These are phyloP conservation scores for Hypoxylon subgilvum DNA, from an alignment of 495 filamentous ascomycete species.

Conservation along the genomic window DNA sequence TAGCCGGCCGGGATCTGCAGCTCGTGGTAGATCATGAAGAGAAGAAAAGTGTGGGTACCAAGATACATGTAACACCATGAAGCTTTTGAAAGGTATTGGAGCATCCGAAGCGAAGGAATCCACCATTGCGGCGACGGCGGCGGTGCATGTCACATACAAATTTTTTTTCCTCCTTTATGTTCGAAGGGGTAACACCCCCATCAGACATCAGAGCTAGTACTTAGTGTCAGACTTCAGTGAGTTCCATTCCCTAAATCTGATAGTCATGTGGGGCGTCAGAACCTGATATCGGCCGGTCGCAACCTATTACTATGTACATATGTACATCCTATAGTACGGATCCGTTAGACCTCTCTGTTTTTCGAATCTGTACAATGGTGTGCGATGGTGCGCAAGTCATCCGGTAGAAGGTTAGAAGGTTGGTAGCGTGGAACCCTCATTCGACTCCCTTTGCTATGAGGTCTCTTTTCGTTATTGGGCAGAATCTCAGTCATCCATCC, in stretches of 20 bases:
- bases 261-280: slow-evolving; percentile 28
- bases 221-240: slow-evolving; percentile 2
- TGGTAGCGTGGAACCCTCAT: slow-evolving; percentile 12
- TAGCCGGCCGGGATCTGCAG: slow-evolving; percentile 38
- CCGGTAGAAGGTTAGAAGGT: slow-evolving; percentile 28
- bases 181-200: slow-evolving; percentile 9
- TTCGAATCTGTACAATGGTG: not conserved
- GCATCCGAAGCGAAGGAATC: slow-evolving; percentile 17
- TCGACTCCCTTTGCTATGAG: not conserved
- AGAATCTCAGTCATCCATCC: too few relatives aligned
- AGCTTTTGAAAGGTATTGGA: not conserved
- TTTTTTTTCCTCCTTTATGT: slow-evolving; percentile 1
- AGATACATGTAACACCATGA: slow-evolving; percentile 4
- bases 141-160: slow-evolving; percentile 5
- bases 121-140: slow-evolving; percentile 18
- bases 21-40: slow-evolving; percentile 24
- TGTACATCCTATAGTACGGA: too few relatives aligned
- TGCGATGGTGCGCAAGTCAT: slow-evolving; percentile 32
- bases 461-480: not conserved
- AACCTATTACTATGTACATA: not conserved
- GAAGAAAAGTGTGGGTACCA: not conserved
- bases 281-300: slow-evolving; percentile 35
- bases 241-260: not conserved
- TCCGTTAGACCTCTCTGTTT: not conserved
- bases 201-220: too few relatives aligned